phyloP scores from a whole-genome alignment of 352 stramenopile genomes.

The Pythium rhizo-oryzae region DNA sequence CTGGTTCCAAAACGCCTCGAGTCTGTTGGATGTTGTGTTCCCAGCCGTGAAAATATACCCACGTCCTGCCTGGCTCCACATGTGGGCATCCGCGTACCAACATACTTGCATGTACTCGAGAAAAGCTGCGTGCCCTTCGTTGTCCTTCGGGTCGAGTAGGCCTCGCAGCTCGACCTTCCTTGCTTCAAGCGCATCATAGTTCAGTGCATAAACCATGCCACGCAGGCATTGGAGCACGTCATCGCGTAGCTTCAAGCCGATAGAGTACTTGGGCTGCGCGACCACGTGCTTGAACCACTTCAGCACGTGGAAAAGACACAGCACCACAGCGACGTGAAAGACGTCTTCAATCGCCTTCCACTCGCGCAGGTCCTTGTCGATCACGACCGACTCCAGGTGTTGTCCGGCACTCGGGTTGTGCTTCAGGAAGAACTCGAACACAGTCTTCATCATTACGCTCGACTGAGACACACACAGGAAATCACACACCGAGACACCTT shows the following conservation, averaged over 20 bases:
- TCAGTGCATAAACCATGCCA: not conserved
- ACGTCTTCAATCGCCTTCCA: constrained; percentile 13
- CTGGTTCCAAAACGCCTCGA: not conserved
- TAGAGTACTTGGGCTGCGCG: not conserved
- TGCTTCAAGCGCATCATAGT: not conserved
- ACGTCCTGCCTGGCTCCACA: not conserved
- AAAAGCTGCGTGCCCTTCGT: not conserved
- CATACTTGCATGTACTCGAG: not conserved
- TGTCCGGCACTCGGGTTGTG: not conserved
- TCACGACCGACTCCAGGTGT: constrained; percentile 17
- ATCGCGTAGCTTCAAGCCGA: not conserved
- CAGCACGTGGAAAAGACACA: constrained; percentile 27
- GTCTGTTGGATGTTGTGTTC: not conserved
- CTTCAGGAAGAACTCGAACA: constrained; percentile 21
- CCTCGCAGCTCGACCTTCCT: not conserved
- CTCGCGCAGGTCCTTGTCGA: constrained; percentile 30
- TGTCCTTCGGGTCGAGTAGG: not conserved
- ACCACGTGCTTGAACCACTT: constrained; percentile 18
- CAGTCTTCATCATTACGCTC: constrained; percentile 15
- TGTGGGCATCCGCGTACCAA: not conserved
- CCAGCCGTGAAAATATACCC: not conserved
- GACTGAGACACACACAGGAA: constrained; percentile 22
- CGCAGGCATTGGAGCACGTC: not conserved
- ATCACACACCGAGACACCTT: constrained; percentile 27
- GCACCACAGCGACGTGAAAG: constrained; percentile 10